phyloP scores from a whole-genome alignment of 352 stramenopile genomes.

The Phytopythium helicoides region DNA sequence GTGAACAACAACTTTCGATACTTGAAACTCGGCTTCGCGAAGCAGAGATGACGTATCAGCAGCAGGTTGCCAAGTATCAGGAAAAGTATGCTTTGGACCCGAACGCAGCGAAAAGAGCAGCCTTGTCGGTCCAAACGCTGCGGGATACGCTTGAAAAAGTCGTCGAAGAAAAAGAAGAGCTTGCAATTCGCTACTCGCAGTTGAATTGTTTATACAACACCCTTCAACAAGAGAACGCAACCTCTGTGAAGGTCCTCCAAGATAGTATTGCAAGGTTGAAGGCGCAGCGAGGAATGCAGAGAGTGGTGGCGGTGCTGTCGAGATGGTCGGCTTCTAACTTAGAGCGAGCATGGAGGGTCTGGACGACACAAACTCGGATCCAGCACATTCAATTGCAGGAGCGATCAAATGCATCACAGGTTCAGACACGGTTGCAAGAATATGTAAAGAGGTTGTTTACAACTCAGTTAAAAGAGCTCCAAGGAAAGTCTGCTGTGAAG shows the following conservation, averaged over 20 bases:
- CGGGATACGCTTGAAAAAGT: constrained; percentile 58
- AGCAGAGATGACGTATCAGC: constrained; percentile 28
- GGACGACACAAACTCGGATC: constrained; percentile 11
- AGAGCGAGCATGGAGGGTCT: constrained; percentile 37
- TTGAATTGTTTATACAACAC: constrained; percentile 33
- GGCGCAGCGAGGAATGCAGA: constrained; percentile 11
- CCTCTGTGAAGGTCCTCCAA: constrained; percentile 19
- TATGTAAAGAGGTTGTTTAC: neutral
- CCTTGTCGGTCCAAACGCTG: constrained; percentile 45
- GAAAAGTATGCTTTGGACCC: constrained; percentile 53
- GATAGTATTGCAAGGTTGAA: constrained; percentile 15
- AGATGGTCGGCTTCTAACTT: constrained; percentile 33
- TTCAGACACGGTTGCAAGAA: neutral
- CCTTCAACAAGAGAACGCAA: constrained; percentile 26
- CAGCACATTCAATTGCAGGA: neutral
- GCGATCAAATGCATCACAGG: neutral
- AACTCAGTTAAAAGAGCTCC: neutral
- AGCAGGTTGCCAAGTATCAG: constrained; percentile 53
- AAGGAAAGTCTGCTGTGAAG: neutral
- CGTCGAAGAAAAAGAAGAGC: constrained; percentile 65
- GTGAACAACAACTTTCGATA: constrained; percentile 32
- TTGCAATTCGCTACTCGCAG: constrained; percentile 35
- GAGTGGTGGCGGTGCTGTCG: constrained; percentile 20
- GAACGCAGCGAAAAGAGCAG: constrained; percentile 43
- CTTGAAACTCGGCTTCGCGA: constrained; percentile 22